These are phyloP conservation scores for Phytophthora brassicae DNA, from an alignment of 352 stramenopile genomes.

Conservation along the genomic window DNA sequence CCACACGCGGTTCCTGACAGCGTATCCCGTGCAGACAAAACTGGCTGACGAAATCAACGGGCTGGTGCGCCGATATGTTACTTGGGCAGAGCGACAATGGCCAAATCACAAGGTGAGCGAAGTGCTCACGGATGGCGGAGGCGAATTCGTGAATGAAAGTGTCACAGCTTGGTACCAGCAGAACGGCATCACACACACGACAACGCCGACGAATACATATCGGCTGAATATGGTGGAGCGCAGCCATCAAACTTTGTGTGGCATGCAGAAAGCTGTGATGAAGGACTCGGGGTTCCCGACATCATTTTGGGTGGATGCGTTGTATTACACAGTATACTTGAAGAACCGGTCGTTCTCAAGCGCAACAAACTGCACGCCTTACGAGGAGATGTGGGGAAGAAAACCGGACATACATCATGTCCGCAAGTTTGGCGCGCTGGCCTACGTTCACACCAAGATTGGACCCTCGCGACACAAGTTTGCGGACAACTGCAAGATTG, in stretches of 20 bases:
- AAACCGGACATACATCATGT: conserved; percentile 1
- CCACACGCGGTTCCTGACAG: neutral
- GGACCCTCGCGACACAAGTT: conserved; percentile 9
- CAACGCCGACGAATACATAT: neutral
- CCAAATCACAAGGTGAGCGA: neutral
- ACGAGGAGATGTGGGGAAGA: conserved; percentile 5
- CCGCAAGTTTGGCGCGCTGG: neutral
- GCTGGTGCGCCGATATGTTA: neutral
- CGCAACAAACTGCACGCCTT: neutral
- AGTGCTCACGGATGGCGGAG: conserved; percentile 2
- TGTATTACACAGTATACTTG: conserved; percentile 2
- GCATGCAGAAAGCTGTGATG: conserved; percentile 8
- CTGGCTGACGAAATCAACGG: neutral
- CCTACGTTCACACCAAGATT: conserved; percentile 4
- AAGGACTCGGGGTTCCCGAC: neutral
- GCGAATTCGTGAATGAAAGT: neutral
- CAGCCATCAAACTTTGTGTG: conserved; percentile 1
- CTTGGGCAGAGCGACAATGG: conserved; percentile 1
- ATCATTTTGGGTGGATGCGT: neutral
- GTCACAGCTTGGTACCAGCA: conserved; percentile 10
- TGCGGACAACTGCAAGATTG: conserved; percentile 2
- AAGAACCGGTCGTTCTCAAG: conserved; percentile 6
- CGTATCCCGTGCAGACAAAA: conserved; percentile 1
- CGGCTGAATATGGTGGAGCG: conserved; percentile 7
- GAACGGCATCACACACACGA: conserved; percentile 3